Evolutionary conservation across 495 filamentous ascomycete species (phyloP), one percentile per base, ranked within the genome.

Genomic region (Talaromyces wortmannii): DNA sequence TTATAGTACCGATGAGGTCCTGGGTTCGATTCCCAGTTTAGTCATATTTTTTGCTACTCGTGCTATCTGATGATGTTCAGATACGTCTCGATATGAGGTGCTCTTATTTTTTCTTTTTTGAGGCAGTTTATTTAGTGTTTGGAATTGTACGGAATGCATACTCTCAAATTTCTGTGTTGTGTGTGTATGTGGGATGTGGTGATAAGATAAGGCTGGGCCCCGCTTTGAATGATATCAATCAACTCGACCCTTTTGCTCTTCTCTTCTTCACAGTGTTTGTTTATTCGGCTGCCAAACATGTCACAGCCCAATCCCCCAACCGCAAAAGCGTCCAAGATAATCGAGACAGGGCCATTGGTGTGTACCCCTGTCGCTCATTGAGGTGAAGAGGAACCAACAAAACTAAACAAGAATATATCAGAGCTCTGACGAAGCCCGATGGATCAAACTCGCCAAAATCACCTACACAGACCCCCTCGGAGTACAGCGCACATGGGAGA

Each of bases 401-500:
- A 59, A 29, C 55, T 3, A 17, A 13, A 40, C 13, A 48, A 30
- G 36, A 30, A 48, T 48, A 56, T 33, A 18, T 44, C 58, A 82
- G 75, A 69, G 71, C 48, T 66, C 64, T 42, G 60, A 56, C 17
- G 87, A 92, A 57, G 88, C 88, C n/a, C 78, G 77, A 67, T 95
- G 90, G 90, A 80, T 81, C 17, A 85, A 81, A 64, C 73, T 88
- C 11, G 74, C 83, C 43, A 88, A 86, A 61, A 85, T 84, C 30
- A 90, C 81, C 12, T 95, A 92, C 64, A 74, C 66, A 36, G 90
- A 94, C 59, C 85, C 87, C 1, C 76, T 83, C 7, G 87, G 84
- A 29, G 74, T 83, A 13, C 71, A 79, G 50, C 78, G 89, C 53
- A 88, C 82, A 33, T 94, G 89, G 89, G 90, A 95, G 64, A 88